phyloP scores from a whole-genome alignment of 139 green algal species.

The Tetradesmus lagerheimii region DNA sequence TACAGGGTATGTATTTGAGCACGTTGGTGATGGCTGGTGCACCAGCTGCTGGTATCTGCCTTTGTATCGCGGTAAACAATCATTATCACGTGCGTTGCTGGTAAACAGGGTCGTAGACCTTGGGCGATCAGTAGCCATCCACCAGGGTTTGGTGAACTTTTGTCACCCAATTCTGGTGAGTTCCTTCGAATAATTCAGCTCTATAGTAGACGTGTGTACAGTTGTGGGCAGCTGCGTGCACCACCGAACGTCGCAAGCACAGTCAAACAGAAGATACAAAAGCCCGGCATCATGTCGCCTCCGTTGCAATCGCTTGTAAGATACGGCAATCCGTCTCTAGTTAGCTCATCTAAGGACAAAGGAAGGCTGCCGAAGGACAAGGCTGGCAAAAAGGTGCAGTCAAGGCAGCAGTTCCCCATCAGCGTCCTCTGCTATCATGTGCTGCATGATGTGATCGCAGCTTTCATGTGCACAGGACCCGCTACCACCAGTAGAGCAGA shows the following conservation, averaged over 20 bases:
- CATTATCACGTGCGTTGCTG: not conserved
- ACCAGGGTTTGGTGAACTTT: not conserved
- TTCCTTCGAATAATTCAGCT: not conserved
- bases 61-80: not conserved
- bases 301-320: slow-evolving; percentile 70
- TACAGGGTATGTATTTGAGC: not conserved
- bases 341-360: slow-evolving; percentile 79
- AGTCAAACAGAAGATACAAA: not conserved
- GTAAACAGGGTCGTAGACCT: no score
- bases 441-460: not conserved
- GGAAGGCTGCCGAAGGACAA: slow-evolving; percentile 64
- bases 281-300: slow-evolving; percentile 21
- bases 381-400: slow-evolving; percentile 63
- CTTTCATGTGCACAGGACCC: slow-evolving; percentile 51
- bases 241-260: not conserved
- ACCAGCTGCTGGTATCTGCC: not conserved
- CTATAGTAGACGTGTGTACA: not conserved
- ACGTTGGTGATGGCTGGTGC: not conserved
- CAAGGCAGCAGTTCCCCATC: not conserved
- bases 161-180: not conserved
- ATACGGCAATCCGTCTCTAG: slow-evolving; percentile 84
- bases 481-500: slow-evolving; percentile 80
- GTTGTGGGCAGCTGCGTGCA: not conserved
- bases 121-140: not conserved
- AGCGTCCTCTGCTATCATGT: not conserved